A percentile compares a stretch with the other conserved stretches of the same genome.
Evolutionary conservation across 768 basidiomycete genomes (phyloP).

Genomic region (Boletales sp.): DNA sequence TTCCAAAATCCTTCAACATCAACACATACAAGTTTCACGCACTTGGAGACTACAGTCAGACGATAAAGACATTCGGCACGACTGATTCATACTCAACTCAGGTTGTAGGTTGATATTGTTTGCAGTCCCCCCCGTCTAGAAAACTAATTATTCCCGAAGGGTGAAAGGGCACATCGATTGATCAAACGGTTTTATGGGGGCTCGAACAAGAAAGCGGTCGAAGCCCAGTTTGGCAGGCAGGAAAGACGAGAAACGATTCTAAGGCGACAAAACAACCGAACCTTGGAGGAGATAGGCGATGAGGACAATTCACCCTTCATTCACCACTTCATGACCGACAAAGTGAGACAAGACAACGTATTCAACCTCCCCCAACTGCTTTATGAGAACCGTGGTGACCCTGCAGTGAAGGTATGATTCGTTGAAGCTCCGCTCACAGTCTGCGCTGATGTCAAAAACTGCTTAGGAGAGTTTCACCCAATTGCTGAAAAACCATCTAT

Average conservation of each 20-base stretch:
- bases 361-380: not conserved
- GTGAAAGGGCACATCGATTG: conserved; percentile 30
- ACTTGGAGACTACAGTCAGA: conserved; percentile 17
- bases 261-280: not conserved
- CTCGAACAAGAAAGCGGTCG: conserved; percentile 16
- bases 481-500: conserved; percentile 20
- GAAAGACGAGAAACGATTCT: conserved; percentile 2
- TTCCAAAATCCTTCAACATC: conserved; percentile 19
- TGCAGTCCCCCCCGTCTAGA: not conserved
- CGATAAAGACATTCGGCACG: conserved; percentile 20
- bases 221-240: conserved; percentile 4
- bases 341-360: not conserved
- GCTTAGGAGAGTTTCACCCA: conserved; percentile 13
- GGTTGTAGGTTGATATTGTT: not conserved
- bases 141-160: conserved; percentile 14
- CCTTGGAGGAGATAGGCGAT: not conserved
- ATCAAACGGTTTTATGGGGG: conserved; percentile 27
- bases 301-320: not conserved
- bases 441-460: not conserved
- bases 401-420: conserved; percentile 5
- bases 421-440: not conserved
- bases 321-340: not conserved
- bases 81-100: conserved; percentile 18
- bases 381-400: not conserved
- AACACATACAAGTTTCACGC: conserved; percentile 30